Conservation (phyloP, 495 filamentous ascomycete genomes). For the Lasiosphaeria miniovina region DNA sequence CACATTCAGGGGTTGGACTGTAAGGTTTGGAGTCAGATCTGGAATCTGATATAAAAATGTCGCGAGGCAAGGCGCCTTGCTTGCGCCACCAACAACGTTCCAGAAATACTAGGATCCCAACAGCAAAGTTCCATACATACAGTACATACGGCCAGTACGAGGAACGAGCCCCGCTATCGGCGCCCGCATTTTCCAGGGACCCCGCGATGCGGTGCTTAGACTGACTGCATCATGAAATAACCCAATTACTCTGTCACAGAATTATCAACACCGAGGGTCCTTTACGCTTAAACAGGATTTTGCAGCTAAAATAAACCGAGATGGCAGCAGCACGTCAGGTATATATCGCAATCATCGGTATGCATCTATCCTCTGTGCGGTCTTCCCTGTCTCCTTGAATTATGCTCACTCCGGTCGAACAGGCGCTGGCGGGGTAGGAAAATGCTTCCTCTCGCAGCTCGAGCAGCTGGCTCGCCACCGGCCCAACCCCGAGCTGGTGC, state of each 20-base stretch:
- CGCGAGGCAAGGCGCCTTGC: too few species aligned
- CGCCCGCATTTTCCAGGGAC: slow-evolving; percentile 7
- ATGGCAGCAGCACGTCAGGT: slow-evolving; percentile 30
- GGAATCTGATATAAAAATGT: too few species aligned
- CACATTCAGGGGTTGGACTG: too few species aligned
- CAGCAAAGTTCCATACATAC: too few species aligned
- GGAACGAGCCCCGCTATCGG: slow-evolving; percentile 10
- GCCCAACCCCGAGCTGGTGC: slow-evolving; percentile 56
- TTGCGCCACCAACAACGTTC: too few species aligned
- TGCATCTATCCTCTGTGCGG: not conserved
- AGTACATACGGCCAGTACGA: not conserved
- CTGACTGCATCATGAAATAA: not conserved
- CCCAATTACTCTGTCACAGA: not conserved
- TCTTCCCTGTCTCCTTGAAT: not conserved
- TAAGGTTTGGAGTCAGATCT: too few species aligned
- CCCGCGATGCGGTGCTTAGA: not conserved
- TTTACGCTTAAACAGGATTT: not conserved
- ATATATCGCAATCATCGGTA: slow-evolving; percentile 36
- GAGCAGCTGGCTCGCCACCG: slow-evolving; percentile 52
- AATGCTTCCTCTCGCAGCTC: slow-evolving; percentile 84
- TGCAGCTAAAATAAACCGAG: slow-evolving; percentile 4
- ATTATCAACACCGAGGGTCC: not conserved
- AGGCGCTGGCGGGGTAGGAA: slow-evolving; percentile 93
- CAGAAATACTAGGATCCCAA: too few species aligned
- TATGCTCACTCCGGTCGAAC: slow-evolving; percentile 4